phyloP scores from a whole-genome alignment of 1,284 basidiomycete species.

The Ustilago lituana region DNA sequence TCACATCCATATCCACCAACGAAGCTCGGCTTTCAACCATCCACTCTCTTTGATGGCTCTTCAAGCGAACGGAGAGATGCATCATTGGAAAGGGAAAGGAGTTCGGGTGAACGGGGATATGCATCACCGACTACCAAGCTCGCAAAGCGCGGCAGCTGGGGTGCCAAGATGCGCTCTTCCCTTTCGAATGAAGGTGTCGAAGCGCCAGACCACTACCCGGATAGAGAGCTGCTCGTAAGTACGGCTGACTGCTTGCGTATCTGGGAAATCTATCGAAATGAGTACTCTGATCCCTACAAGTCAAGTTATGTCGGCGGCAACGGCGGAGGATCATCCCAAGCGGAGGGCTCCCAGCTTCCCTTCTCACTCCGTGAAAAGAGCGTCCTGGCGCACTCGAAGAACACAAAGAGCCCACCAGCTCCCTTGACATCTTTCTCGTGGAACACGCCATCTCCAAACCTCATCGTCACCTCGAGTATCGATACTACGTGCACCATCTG shows the following conservation, averaged over 20 bases:
- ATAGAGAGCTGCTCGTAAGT: constrained; percentile 63
- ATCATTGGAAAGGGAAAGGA: constrained; percentile 35
- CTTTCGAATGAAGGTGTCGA: constrained; percentile 24
- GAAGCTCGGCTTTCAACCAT: constrained; percentile 64
- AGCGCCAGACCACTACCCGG: constrained; percentile 51
- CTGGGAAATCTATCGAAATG: constrained; percentile 62
- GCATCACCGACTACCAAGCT: constrained; percentile 51
- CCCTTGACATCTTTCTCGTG: constrained; percentile 66
- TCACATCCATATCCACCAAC: constrained; percentile 66
- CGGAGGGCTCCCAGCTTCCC: constrained; percentile 27
- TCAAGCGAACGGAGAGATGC: constrained; percentile 34
- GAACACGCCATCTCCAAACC: constrained; percentile 65
- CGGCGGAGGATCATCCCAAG: constrained; percentile 13
- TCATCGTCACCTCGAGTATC: constrained; percentile 73
- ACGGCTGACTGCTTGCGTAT: constrained; percentile 65
- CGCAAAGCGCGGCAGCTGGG: constrained; percentile 56
- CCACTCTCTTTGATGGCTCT: constrained; percentile 49
- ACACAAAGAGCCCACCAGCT: constrained; percentile 61
- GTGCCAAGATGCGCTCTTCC: constrained; percentile 28
- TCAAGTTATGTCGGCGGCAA: constrained; percentile 49
- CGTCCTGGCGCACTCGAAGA: constrained; percentile 63
- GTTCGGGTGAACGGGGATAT: constrained; percentile 39
- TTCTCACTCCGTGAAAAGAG: constrained; percentile 63
- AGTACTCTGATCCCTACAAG: constrained; percentile 46
- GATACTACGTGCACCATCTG: constrained; percentile 71